Base-by-base conservation (phyloP, 805 yeast genomes). In the Suhomyces sp. region DNA sequence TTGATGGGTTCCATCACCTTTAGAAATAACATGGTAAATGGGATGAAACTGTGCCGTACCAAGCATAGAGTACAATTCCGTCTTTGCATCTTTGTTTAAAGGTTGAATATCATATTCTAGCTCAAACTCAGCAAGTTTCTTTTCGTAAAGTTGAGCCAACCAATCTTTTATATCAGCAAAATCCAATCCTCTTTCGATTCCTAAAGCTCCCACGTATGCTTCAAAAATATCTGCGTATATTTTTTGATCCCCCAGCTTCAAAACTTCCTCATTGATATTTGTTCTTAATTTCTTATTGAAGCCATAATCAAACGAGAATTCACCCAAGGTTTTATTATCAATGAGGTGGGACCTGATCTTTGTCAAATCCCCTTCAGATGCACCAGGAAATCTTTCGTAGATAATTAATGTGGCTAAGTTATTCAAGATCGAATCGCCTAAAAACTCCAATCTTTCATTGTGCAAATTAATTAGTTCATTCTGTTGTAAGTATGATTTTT, bases 141-240 rank as follows among this genome's bases (percentile, higher is more conserved):
- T 77, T n/a, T 58, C 60, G 21, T 81, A 73, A 25, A 83, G 56
- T 30, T 63, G 56, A 5, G 56, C 48, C 18, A 84, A 53, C 91
- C 91, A 84, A 9, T 65, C 57, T 44, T 72, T 71, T 5, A 83
- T 71, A 15, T 58, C 68, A 2, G 63, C 54, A 32, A 74, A 62
- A 40, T 78, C 74, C 12, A 63, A 57, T 9, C 62, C 63, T 25
- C 74, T 65, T 43, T 85, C 95, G 15, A 77, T 66, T 6, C 74
- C 72, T 20, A 91, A 58, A 0, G 95, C 98, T 5, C 96, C 98
- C 29, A 93, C 72, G 47, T 91, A 91, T 0, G 98, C 96, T 60
- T 93, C 98, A 54, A 91, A 86, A 0, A 84, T 79, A 67, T 91
- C 98, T 0, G 98, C 96, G 51, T 74, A 74, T 4, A 84, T 65